Conservation (phyloP, 2,329 filamentous ascomycete genomes). For the Hortaea werneckii region DNA sequence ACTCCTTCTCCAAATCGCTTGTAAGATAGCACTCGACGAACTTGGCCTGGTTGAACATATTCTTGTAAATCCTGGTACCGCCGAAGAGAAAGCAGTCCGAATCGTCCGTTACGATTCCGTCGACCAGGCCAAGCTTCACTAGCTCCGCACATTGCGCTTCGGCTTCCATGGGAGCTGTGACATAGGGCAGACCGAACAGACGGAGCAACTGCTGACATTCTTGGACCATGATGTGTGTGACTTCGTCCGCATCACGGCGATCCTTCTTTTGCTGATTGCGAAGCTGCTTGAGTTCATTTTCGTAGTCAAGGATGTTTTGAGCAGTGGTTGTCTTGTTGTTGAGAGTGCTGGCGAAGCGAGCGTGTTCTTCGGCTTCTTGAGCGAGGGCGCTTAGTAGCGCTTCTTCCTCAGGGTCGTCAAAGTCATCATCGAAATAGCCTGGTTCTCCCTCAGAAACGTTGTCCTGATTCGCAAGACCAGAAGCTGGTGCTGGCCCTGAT, state of each 20-base stretch:
- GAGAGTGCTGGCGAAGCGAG: conserved; percentile 77
- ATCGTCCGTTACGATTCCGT: conserved; percentile 96
- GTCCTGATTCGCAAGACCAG: conserved; percentile 24
- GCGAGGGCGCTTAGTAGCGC: conserved; percentile 79
- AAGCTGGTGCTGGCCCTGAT: conserved; percentile 14
- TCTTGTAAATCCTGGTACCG: conserved; percentile 94
- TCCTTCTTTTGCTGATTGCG: conserved; percentile 96
- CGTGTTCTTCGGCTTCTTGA: conserved; percentile 85
- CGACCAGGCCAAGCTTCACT: conserved; percentile 75
- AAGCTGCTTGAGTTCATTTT: conserved; percentile 74
- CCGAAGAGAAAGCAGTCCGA: conserved; percentile 95
- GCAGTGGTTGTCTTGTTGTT: conserved; percentile 57
- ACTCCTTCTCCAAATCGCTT: conserved; percentile 75
- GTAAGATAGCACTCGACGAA: conserved; percentile 92
- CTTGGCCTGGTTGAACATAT: conserved; percentile 99
- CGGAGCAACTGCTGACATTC: conserved; percentile 87
- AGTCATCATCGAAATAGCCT: conserved; percentile 29
- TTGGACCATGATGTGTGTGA: conserved; percentile 88
- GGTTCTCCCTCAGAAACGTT: conserved; percentile 16
- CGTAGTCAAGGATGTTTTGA: conserved; percentile 69
- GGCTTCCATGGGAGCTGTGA: conserved; percentile 97
- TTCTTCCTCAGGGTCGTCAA: conserved; percentile 82
- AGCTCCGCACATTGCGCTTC: conserved; percentile 95
- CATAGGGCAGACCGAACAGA: conserved; percentile 88
- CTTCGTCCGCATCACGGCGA: conserved; percentile 88